Evolutionary conservation across 176 grass and related monocot genomes (phyloP).

Genomic region (Musa beccarii): DNA sequence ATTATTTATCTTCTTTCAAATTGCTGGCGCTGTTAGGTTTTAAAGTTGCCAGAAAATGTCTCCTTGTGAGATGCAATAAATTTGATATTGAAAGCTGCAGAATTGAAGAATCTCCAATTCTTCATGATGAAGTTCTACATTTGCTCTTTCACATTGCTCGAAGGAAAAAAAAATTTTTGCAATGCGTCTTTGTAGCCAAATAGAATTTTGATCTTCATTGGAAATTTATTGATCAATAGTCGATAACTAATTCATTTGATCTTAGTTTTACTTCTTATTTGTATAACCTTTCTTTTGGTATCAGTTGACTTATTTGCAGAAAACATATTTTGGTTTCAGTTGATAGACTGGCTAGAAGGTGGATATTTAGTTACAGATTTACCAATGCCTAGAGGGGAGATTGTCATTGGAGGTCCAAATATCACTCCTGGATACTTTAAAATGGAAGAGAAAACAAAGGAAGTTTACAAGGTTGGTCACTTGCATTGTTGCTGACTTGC

Average conservation of each 20-base stretch:
- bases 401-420: conserved; percentile 84
- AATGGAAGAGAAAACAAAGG: conserved; percentile 84
- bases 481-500: not conserved
- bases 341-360: conserved; percentile 85
- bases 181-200: not conserved
- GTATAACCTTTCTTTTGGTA: too few species aligned
- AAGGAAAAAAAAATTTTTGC: not conserved
- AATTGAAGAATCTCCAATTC: not conserved
- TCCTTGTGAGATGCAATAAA: too few species aligned
- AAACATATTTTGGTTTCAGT: conserved; percentile 29
- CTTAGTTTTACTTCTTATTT: too few species aligned
- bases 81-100: not conserved
- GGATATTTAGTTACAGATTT: conserved; percentile 73
- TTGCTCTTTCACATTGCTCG: not conserved
- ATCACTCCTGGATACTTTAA: conserved; percentile 88
- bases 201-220: not conserved
- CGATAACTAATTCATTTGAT: not conserved
- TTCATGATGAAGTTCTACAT: not conserved
- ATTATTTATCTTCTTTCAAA: too few species aligned
- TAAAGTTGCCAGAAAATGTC: too few species aligned
- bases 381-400: conserved; percentile 94
- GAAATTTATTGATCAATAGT: not conserved
- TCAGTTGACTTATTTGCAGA: not conserved
- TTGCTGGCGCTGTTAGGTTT: too few species aligned
- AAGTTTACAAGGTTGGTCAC: conserved; percentile 71